Evolutionary conservation across 2,329 filamentous ascomycete genomes (phyloP).

Genomic region (Apiospora hydei): DNA sequence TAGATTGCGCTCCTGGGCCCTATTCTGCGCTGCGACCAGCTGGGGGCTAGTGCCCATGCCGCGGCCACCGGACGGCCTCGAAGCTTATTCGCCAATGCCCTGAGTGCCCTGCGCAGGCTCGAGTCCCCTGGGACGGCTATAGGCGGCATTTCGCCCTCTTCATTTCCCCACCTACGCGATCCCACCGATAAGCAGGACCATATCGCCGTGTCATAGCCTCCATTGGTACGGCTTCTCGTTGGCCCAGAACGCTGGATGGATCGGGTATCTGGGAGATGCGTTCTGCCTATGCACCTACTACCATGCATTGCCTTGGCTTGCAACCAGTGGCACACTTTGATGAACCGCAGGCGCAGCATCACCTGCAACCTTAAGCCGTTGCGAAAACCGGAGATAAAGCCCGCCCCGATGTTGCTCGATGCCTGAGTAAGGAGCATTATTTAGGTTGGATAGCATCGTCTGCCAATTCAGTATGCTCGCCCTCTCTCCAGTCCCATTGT

Average conservation of each 20-base stretch:
- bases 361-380: conserved; percentile 25
- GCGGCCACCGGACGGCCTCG: conserved; percentile 30
- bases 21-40: not conserved
- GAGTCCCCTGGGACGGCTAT: conserved; percentile 38
- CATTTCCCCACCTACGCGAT: conserved; percentile 42
- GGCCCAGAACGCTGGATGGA: conserved; percentile 27
- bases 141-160: conserved; percentile 37
- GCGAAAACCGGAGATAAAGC: conserved; percentile 26
- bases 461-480: not conserved
- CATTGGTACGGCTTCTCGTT: conserved; percentile 38
- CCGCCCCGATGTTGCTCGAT: conserved; percentile 2
- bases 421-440: conserved; percentile 14
- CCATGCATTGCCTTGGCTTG: not conserved
- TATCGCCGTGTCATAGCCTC: conserved; percentile 38
- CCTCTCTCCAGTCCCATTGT: conserved; percentile 7
- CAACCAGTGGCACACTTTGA: not conserved
- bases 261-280: conserved; percentile 22
- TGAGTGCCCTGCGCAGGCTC: not conserved
- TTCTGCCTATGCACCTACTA: not conserved
- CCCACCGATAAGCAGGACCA: conserved; percentile 37
- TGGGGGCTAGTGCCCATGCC: conserved; percentile 6
- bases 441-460: conserved; percentile 21
- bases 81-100: conserved; percentile 41
- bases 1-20: not conserved
- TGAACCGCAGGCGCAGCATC: not conserved